Base-by-base conservation (phyloP, 2,329 filamentous ascomycete species). In the Sclerotinia sclerotiorum region DNA sequence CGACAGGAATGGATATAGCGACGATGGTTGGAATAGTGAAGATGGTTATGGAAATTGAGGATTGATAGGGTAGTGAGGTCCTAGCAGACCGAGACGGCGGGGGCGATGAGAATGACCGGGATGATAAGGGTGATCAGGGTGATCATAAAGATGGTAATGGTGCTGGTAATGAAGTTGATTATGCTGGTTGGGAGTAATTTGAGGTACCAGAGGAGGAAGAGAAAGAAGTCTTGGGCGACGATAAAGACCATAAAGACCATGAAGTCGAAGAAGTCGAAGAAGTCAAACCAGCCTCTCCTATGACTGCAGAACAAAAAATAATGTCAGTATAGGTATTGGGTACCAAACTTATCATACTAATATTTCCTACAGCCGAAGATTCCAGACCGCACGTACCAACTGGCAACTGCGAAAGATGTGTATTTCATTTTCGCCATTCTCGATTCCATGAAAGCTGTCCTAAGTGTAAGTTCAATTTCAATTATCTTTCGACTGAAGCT, bases 351-450 rank as follows among this genome's bases (percentile, higher is more conserved):
- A 21, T 24, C 35, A 5, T n/a, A 49, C 46, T 62, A 27, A 62
- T 17, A 35, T 19, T 6, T 17, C 10, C 24, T 51, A 62, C 21
- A 27, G 46, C 46, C 32, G 2, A n/a, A 7, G n/a, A 49, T 24
- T n/a, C n/a, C n/a, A n/a, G n/a, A n/a, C n/a, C n/a, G n/a, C n/a
- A n/a, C n/a, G n/a, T n/a, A n/a, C n/a, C n/a, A n/a, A n/a, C n/a
- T n/a, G n/a, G n/a, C n/a, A n/a, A n/a, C n/a, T n/a, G n/a, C n/a
- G n/a, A 69, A 72, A 68, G 73, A 75, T 21, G 73, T 70, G 5
- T 27, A 55, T 11, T 70, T 75, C 58, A 70, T 74, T 49, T 57
- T 70, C 11, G 51, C 44, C 7, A 71, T 75, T 61, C 39, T 75
- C 5, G 58, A 52, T 19, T 69, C 63, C 48, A 68, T 73, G 67